Evolutionary conservation across 768 basidiomycete species (phyloP), one percentile per base, ranked within the genome.

Genomic region (Lentinula raphanica): DNA sequence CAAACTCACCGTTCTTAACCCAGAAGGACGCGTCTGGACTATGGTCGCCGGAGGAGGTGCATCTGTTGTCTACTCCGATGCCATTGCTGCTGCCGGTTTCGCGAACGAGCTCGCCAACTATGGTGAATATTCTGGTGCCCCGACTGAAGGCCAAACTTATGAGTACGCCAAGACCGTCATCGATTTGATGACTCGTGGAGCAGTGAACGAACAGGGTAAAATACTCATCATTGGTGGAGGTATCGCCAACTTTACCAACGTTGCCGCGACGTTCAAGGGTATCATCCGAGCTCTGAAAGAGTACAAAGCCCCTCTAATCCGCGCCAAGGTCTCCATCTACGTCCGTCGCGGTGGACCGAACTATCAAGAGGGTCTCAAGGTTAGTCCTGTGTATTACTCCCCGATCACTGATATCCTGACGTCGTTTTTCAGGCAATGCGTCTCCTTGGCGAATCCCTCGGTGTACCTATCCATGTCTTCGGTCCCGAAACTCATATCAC

Each of bases 211-310:
- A 53, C 78, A 97, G 51, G 97, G 97, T 79, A 99, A 99, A 78
- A 86, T 98, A 71, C 90, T 98, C 74, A 97, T 99, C 82, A 97
- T 99, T 64, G 97, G 96, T 74, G 97, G 97, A 75, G 96, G 96
- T 77, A 97, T 97, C 62, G 97, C 97, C 78, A 99, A 99, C 85
- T 99, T 99, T 79, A 98, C 94, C 71, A 98, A 99, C 71, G 95
- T 98, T 64, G 97, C 95, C 32, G 89, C 96, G 9, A 98, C 96
- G 60, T 99, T 99, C 15, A 39, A 38, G 55, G 61, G 62, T 62
- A 99, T 98, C 81, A 99, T 99, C 74, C 90, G 87, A 45, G 95
- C 97, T 17, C 82, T 99, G 64, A 89, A 96, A 79, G 90, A 94
- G 74, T 94, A 82, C 84, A 94, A 94, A 79, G 76, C 81, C 44